Evolutionary conservation across 176 grass and related monocot genomes (phyloP).

Genomic region (Avena insularis): DNA sequence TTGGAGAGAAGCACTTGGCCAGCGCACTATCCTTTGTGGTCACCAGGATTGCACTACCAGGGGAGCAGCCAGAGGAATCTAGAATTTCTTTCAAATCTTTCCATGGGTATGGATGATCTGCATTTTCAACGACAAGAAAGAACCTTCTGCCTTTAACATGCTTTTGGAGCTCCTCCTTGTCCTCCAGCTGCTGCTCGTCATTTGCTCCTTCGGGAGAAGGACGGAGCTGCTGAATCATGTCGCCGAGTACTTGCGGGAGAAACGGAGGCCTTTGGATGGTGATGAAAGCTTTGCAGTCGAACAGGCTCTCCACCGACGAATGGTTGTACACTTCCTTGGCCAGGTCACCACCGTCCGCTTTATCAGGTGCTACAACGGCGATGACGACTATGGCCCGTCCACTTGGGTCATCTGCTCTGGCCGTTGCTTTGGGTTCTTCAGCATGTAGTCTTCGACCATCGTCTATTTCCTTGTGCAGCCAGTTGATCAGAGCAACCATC

Average conservation of each 20-base stretch:
- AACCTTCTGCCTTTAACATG: background rate
- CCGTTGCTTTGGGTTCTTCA: background rate
- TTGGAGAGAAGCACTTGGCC: background rate
- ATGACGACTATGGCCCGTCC: background rate
- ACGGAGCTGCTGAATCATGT: background rate
- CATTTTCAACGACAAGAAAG: background rate
- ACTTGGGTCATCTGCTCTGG: background rate
- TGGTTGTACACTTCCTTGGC: background rate
- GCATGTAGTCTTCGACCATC: background rate
- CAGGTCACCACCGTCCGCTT: background rate
- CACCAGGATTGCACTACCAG: constrained; percentile 26
- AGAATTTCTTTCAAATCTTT: background rate
- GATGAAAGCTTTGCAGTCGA: background rate
- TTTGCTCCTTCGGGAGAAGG: background rate
- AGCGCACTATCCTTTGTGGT: constrained; percentile 11
- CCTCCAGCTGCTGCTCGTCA: background rate
- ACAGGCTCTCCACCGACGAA: background rate
- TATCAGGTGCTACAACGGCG: background rate
- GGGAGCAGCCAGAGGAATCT: background rate
- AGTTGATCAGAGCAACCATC: background rate
- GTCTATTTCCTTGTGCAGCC: background rate
- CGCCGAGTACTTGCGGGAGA: background rate
- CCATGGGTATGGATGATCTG: background rate
- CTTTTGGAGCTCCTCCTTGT: background rate
- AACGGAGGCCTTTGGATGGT: background rate